Conservation (phyloP, 208 protist species). For the Leishmania turanica region DNA sequence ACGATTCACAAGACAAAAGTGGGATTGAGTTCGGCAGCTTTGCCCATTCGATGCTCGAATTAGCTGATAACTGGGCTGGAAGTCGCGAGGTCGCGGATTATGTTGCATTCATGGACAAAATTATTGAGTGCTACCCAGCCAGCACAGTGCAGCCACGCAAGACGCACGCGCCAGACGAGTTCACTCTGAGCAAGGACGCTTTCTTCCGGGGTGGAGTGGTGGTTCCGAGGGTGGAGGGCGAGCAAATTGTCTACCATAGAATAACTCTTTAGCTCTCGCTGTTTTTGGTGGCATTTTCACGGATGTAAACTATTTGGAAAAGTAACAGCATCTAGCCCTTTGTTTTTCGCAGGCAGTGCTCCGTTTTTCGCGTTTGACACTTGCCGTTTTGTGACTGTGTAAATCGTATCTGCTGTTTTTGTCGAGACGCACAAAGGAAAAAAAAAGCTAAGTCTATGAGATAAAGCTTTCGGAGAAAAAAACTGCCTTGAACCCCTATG, state of each 20-base stretch:
- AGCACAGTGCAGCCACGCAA: neutral
- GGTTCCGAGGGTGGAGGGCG: neutral
- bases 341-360: no score
- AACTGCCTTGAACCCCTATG: neutral
- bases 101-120: conserved; percentile 24
- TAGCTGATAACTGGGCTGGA: conserved; percentile 78
- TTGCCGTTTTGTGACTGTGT: neutral
- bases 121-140: conserved; percentile 14
- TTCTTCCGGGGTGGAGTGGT: conserved; percentile 37
- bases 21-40: conserved; percentile 67
- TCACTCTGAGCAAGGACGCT: conserved; percentile 26
- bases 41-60: conserved; percentile 67
- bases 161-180: neutral
- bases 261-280: conserved; percentile 10
- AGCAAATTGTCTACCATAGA: neutral
- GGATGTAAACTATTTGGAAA: neutral
- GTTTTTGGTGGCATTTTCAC: conserved; percentile 12
- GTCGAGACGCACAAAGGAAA: neutral
- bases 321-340: neutral
- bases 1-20: conserved; percentile 42
- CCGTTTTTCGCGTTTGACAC: neutral
- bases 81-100: conserved; percentile 43
- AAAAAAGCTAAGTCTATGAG: neutral
- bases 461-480: neutral
- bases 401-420: neutral